These are phyloP conservation scores for Lipomyces chichibuensis DNA, from an alignment of 805 yeast genomes.

Conservation along the genomic window DNA sequence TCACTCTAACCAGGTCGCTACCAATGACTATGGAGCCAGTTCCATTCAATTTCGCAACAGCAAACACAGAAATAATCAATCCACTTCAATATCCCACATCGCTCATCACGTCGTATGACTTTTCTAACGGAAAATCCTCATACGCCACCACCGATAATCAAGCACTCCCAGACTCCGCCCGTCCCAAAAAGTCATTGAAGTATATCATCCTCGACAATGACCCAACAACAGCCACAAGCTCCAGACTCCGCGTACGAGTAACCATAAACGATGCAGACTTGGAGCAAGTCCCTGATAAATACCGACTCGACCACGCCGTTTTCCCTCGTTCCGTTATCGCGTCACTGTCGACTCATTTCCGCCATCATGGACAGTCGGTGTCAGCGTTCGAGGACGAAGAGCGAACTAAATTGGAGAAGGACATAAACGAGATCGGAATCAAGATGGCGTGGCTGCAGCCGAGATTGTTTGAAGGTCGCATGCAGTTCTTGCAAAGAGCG, in stretches of 20 bases:
- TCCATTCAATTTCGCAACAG: not conserved
- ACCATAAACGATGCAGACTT: conserved; percentile 17
- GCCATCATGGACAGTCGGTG: conserved; percentile 4
- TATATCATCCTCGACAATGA: conserved; percentile 20
- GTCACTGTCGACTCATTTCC: conserved; percentile 31
- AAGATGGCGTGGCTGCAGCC: conserved; percentile 35
- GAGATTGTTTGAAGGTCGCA: conserved; percentile 24
- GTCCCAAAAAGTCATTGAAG: conserved; percentile 9
- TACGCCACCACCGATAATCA: not conserved
- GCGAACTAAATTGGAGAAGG: conserved; percentile 10
- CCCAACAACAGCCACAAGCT: not conserved
- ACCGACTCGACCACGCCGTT: conserved; percentile 30
- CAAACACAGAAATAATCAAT: not conserved
- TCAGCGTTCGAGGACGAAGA: conserved; percentile 4
- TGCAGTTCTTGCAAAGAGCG: conserved; percentile 27
- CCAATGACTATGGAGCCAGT: not conserved
- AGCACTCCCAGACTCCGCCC: not conserved
- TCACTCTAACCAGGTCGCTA: not conserved
- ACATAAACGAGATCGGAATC: conserved; percentile 29
- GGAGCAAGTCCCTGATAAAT: conserved; percentile 27
- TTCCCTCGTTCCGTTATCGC: conserved; percentile 20
- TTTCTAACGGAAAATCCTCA: not conserved
- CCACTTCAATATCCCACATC: conserved; percentile 17
- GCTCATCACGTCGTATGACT: not conserved
- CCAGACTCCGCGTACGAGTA: conserved; percentile 25